Evolutionary conservation across 2,329 filamentous ascomycete species (phyloP), one percentile per base, ranked within the genome.

Genomic region (Diaporthe helianthi): DNA sequence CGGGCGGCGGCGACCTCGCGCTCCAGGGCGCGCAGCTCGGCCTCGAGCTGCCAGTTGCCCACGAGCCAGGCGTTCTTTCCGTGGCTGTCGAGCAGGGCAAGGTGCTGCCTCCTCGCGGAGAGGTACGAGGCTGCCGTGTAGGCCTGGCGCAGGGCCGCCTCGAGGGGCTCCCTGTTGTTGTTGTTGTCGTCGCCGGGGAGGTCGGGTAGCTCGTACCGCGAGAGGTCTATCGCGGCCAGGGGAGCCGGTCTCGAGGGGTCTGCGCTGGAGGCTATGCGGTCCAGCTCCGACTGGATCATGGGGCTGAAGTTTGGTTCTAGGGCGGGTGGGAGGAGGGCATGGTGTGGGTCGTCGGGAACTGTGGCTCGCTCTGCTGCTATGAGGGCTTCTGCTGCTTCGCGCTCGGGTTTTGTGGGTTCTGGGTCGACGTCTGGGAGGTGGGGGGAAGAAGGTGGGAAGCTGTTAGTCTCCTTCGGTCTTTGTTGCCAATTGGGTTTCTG

Each of bases 1-100:
- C 90, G 90, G 24, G 87, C 82, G 47, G 83, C 85, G 17, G 89
- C 90, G 61, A 98, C 83, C 75, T 97, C 93, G 53, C 84, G 84
- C 84, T 98, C 95, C 31, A 97, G 76, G 15, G 79, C 79, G 63
- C 86, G 85, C 64, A 97, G 80, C 51, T 93, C 86, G 52, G 88
- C 87, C 80, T 98, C 95, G 24, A 94, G 80, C 73, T 92, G 89
- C 74, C 90, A 88, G 79, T 99, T 99, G 7, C 89, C 89, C 10
- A 97, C 86, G 67, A 99, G 84, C 95, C 96, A 98, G 12, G 93
- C 91, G 79, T 97, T 97, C 81, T 93, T 93, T 73, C 95, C 96
- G 79, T 90, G 90, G 63, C 85, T 85, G 75, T 96, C 92, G 24
- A 97, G 87, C n/a, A 97, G 85, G 1, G 84, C 82, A 22, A 97